A percentile compares a stretch with the other conserved stretches of the same genome.
These are phyloP conservation scores for Dendrothele bispora DNA, from an alignment of 768 basidiomycete genomes.

Conservation along the genomic window DNA sequence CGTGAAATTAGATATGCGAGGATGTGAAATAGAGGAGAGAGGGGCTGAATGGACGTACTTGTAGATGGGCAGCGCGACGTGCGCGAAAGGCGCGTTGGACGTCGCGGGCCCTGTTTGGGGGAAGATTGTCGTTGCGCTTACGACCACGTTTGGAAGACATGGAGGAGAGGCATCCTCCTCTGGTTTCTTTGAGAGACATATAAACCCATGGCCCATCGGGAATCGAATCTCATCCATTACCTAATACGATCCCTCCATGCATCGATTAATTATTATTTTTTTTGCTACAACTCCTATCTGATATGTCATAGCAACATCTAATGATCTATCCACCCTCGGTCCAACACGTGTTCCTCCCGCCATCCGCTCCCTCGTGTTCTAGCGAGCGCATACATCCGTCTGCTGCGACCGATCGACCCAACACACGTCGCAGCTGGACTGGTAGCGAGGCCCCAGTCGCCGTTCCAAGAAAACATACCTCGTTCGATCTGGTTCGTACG, in stretches of 20 bases:
- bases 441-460: too few relatives aligned
- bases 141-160: slow-evolving; percentile 90
- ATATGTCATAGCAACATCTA: background rate
- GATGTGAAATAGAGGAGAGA: slow-evolving; percentile 36
- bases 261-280: background rate
- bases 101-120: slow-evolving; percentile 82
- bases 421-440: too few relatives aligned
- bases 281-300: background rate
- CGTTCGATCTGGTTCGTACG: too few relatives aligned
- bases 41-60: slow-evolving; percentile 45
- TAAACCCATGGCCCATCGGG: slow-evolving; percentile 30
- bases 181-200: slow-evolving; percentile 30
- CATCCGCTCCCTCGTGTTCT: too few relatives aligned
- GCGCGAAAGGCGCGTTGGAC: slow-evolving; percentile 90
- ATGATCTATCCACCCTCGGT: background rate
- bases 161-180: slow-evolving; percentile 27
- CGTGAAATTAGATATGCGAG: slow-evolving; percentile 17
- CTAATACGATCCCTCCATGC: slow-evolving; percentile 19
- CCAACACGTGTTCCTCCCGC: background rate
- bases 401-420: too few relatives aligned
- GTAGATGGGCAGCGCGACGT: slow-evolving; percentile 82
- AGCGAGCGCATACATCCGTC: too few relatives aligned
- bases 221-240: too few relatives aligned
- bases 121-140: slow-evolving; percentile 79
- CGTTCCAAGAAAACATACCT: too few relatives aligned